Evolutionary conservation across 768 basidiomycete genomes (phyloP).

Genomic region (Auriscalpium microsporum): DNA sequence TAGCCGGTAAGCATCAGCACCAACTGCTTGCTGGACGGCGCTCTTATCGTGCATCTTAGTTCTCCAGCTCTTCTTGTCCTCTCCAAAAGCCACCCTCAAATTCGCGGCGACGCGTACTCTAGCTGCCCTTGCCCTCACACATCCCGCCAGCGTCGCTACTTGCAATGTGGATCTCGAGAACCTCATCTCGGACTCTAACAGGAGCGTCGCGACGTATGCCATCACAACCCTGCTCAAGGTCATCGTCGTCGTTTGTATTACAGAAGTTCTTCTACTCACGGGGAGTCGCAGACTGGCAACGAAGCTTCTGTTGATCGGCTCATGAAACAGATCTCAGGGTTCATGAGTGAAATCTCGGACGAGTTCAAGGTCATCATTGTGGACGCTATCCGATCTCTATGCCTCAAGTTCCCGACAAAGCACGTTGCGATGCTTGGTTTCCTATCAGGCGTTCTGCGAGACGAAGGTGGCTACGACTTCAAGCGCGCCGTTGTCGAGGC

Average conservation of each 20-base stretch:
- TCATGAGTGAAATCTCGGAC: constrained; percentile 99
- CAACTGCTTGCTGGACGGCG: neutral
- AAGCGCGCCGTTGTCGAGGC: constrained; percentile 99
- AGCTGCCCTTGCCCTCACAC: constrained; percentile 76
- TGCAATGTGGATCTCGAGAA: constrained; percentile 97
- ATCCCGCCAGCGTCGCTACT: constrained; percentile 78
- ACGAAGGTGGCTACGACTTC: constrained; percentile 99
- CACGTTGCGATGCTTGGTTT: constrained; percentile 96
- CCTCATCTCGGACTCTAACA: constrained; percentile 90
- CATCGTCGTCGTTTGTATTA: constrained; percentile 5
- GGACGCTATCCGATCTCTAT: constrained; percentile 94
- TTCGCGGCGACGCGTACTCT: constrained; percentile 97
- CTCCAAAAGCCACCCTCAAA: constrained; percentile 90
- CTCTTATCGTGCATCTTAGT: constrained; percentile 38
- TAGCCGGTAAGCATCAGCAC: constrained; percentile 56
- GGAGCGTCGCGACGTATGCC: constrained; percentile 96
- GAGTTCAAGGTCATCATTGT: constrained; percentile 99
- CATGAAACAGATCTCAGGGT: constrained; percentile 98
- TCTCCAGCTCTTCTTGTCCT: constrained; percentile 90
- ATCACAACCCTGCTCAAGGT: constrained; percentile 98
- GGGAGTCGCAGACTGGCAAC: constrained; percentile 73
- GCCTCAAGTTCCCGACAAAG: constrained; percentile 97
- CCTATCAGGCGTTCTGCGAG: constrained; percentile 91
- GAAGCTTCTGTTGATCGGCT: constrained; percentile 97
- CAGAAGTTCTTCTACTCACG: constrained; percentile 8